Conservation (phyloP, 139 green algal species). For the Micromonas pusilla region DNA sequence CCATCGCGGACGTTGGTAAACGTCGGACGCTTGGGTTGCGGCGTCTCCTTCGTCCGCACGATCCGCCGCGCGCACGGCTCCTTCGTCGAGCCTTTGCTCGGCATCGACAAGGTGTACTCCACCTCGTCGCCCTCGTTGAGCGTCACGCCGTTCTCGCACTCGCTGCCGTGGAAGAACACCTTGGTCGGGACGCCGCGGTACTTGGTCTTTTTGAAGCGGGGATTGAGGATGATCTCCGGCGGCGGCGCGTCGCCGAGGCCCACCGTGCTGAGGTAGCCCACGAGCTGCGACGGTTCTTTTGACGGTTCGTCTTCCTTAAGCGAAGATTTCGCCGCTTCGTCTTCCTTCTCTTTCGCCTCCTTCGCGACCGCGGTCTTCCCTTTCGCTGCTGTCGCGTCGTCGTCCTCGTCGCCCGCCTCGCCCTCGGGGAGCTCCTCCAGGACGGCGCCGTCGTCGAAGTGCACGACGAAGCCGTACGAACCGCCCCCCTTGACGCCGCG, state of each 20-base stretch:
- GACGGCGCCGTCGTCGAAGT: slow-evolving; percentile 2
- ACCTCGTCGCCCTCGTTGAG: slow-evolving; percentile 7
- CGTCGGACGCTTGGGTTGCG: neutral
- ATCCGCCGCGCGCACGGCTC: neutral
- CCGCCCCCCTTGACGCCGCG: neutral
- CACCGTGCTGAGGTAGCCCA: no score
- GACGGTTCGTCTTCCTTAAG: no score
- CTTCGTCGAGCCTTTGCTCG: neutral
- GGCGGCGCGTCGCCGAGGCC: neutral
- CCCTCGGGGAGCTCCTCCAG: neutral
- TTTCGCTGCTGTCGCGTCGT: neutral
- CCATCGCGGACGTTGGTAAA: neutral
- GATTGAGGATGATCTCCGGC: neutral
- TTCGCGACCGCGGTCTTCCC: neutral
- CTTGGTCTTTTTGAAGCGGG: neutral
- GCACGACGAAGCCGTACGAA: slow-evolving; percentile 14
- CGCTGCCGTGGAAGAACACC: slow-evolving; percentile 12
- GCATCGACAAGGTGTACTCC: neutral
- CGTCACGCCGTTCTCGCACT: neutral
- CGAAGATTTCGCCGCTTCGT: no score
- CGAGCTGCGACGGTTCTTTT: no score
- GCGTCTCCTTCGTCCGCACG: neutral
- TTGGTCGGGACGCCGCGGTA: neutral
- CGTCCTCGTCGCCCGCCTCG: neutral
- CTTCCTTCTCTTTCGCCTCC: no score